Base-by-base conservation (phyloP, 331 rosid species). In the Quercus phellos region DNA sequence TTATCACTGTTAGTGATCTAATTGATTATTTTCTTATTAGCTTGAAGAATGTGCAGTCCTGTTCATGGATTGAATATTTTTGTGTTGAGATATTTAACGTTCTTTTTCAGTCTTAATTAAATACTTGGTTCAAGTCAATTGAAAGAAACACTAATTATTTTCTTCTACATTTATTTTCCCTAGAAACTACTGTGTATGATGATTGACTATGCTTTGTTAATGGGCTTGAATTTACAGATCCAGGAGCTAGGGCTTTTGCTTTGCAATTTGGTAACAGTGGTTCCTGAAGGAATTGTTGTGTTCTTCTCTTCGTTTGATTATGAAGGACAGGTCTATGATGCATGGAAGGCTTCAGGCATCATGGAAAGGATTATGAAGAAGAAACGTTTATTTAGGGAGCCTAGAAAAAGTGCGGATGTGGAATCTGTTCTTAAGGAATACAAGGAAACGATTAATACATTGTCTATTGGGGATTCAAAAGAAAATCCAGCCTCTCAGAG, bases 251-350 rank as follows among this genome's bases (percentile, higher is more conserved):
- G 99, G 68, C 89, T 84, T 80, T 75, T 92, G 82, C 82, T 94
- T 70, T 94, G 97, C 80, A 94, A 94, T 89, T 82, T 94, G 88
- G 86, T 85, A 76, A 84, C 79, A 10, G 89, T 86, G 59, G 92
- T 90, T 81, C 97, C 94, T 3, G 94, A 92, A 87, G 97, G 99
- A 85, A 87, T 92, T 8, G 96, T 94, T 34, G 89, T 94, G 55
- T 94, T 94, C 90, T 92, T 94, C 88, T 92, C 97, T 77, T 94
- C 99, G 75, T 94, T 94, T 85, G 97, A 89, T 78, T 92, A 89
- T 55, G 99, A 94, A 88, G 90, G 78, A 66, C 85, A 83, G 79
- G 90, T 94, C 53, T 86, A 90, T 73, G 82, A 90, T 84, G 82
- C 81, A 61, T 94, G 97, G 98, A 85, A 85, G 78, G 84, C 89